Conservation (phyloP, 2,329 filamentous ascomycete genomes). For the Helotiales sp. region DNA sequence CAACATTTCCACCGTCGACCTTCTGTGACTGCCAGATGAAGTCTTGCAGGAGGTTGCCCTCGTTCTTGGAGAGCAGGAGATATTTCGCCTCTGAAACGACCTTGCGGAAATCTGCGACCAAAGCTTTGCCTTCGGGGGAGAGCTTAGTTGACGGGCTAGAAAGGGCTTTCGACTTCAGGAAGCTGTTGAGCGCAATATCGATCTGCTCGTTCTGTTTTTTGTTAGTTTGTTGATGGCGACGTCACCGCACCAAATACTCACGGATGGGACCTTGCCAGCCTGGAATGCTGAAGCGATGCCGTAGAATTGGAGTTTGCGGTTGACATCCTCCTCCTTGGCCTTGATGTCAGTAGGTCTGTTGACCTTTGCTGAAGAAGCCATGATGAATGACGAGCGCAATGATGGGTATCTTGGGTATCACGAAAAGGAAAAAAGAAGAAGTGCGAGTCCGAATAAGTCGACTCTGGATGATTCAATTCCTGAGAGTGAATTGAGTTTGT, state of each 20-base stretch:
- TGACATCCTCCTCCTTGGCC: slow-evolving; percentile 60
- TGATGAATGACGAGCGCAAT: slow-evolving; percentile 12
- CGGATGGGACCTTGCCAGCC: slow-evolving; percentile 84
- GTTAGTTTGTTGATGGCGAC: slow-evolving; percentile 2
- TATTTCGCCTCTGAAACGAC: slow-evolving; percentile 84
- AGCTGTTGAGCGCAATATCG: slow-evolving; percentile 89
- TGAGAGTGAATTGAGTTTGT: neutral
- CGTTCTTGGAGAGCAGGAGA: slow-evolving; percentile 88
- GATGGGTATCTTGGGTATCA: slow-evolving; percentile 28
- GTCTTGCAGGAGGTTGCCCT: slow-evolving; percentile 91
- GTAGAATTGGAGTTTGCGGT: slow-evolving; percentile 91
- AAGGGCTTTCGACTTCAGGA: slow-evolving; percentile 70
- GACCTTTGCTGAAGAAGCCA: slow-evolving; percentile 22
- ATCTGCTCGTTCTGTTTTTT: slow-evolving; percentile 65
- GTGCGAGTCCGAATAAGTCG: slow-evolving; percentile 1
- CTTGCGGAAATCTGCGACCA: slow-evolving; percentile 74
- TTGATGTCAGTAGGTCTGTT: slow-evolving; percentile 32
- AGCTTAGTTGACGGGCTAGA: slow-evolving; percentile 72
- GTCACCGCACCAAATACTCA: slow-evolving; percentile 17
- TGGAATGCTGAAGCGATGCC: slow-evolving; percentile 87
- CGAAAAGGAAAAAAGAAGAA: slow-evolving; percentile 14
- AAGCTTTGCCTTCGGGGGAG: slow-evolving; percentile 76
- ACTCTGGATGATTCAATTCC: neutral
- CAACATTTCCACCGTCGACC: slow-evolving; percentile 63
- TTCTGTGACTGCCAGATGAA: slow-evolving; percentile 94